Conservation (phyloP, 1,284 basidiomycete genomes). For the Irpex sp. region DNA sequence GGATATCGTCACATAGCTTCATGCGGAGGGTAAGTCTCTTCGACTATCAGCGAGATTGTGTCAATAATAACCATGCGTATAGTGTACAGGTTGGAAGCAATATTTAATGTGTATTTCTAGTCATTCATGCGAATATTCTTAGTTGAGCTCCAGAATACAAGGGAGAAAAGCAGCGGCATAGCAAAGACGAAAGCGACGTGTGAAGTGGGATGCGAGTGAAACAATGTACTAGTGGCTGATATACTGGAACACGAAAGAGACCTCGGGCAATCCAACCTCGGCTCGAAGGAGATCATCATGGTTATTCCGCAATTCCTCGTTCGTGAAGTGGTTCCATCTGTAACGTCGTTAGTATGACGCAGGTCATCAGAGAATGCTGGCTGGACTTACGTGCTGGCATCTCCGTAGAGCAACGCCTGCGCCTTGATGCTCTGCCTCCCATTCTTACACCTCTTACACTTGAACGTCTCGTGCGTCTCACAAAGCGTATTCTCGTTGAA, state of each 20-base stretch:
- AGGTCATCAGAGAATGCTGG: background rate
- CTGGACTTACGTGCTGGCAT: slow-evolving; percentile 88
- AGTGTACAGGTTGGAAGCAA: background rate
- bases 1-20: slow-evolving; percentile 43
- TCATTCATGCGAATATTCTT: background rate
- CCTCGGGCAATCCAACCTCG: slow-evolving; percentile 80
- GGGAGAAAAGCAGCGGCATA: background rate
- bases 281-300: slow-evolving; percentile 95
- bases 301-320: slow-evolving; percentile 82
- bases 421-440: slow-evolving; percentile 85
- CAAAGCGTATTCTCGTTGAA: slow-evolving; percentile 88
- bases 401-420: slow-evolving; percentile 89
- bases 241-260: slow-evolving; percentile 92
- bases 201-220: background rate
- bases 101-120: background rate
- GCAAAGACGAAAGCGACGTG: background rate
- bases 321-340: slow-evolving; percentile 98
- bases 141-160: background rate
- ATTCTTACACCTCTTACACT: slow-evolving; percentile 92
- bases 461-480: slow-evolving; percentile 97
- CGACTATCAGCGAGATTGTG: background rate
- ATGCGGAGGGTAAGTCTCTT: background rate
- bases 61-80: background rate
- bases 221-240: slow-evolving; percentile 59
- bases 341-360: slow-evolving; percentile 8